These are phyloP conservation scores for Primulina tabacum DNA, from an alignment of 257 asterid genomes.

Conservation along the genomic window DNA sequence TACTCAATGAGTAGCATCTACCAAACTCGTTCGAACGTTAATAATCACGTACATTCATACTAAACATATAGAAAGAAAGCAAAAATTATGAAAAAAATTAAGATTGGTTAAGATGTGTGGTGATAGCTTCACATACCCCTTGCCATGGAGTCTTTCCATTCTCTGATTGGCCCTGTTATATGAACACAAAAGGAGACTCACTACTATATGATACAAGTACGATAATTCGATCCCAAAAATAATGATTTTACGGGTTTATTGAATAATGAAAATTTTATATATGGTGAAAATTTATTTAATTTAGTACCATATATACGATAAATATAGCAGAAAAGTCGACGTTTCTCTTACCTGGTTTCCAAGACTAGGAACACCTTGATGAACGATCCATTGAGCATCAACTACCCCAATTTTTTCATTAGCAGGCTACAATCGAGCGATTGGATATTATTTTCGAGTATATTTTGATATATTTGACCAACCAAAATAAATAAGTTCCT, in stretches of 20 bases:
- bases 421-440: constrained; percentile 49
- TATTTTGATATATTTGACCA: background rate
- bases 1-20: no score
- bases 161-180: constrained; percentile 52
- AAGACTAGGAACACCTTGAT: constrained; percentile 71
- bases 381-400: constrained; percentile 84
- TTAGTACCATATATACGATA: background rate
- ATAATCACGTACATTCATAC: background rate
- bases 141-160: constrained; percentile 68
- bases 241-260: background rate
- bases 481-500: background rate
- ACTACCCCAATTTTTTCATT: constrained; percentile 86
- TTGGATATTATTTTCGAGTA: background rate
- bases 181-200: constrained; percentile 8
- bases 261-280: background rate
- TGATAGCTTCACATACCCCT: constrained; percentile 51
- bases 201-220: background rate
- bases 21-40: no score
- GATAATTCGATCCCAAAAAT: background rate
- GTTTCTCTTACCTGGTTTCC: constrained; percentile 58
- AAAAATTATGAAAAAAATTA: background rate
- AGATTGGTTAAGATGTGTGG: background rate
- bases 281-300: no score
- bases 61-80: background rate
- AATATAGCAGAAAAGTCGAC: background rate